A percentile compares a stretch with the other conserved stretches of the same genome.
These are phyloP conservation scores for Hemerocallis citrina DNA, from an alignment of 106 monocot genomes.

Conservation along the genomic window DNA sequence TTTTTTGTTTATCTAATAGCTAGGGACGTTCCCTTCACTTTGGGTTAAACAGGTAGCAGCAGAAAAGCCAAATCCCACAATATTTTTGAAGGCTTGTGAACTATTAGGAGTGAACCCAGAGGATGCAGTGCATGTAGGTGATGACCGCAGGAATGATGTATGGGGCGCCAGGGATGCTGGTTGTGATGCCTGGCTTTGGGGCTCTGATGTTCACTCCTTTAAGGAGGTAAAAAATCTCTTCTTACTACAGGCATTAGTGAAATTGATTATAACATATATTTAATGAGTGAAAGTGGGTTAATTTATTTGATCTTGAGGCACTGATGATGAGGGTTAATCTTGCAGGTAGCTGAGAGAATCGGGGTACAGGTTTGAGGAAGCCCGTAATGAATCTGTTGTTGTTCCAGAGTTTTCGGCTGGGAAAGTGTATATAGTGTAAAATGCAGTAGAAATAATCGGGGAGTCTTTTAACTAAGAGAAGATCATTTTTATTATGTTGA, in stretches of 20 bases:
- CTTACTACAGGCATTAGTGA: too few species aligned
- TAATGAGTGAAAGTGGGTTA: neutral
- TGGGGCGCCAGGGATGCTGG: conserved; percentile 99
- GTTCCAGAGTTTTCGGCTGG: too few species aligned
- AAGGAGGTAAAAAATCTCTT: conserved; percentile 92
- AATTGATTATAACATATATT: neutral
- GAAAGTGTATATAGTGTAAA: too few species aligned
- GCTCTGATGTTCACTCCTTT: conserved; percentile 86
- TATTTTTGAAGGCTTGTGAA: conserved; percentile 95
- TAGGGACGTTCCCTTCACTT: too few species aligned
- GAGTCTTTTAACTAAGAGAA: too few species aligned
- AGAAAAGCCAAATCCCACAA: conserved; percentile 96
- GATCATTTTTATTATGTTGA: too few species aligned
- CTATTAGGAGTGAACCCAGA: conserved; percentile 86
- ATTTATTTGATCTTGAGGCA: neutral
- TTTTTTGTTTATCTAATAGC: too few species aligned
- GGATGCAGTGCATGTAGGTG: conserved; percentile 92
- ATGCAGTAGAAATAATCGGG: too few species aligned
- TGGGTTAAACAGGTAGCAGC: conserved; percentile 80
- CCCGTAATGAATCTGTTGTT: too few species aligned
- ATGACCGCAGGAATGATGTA: conserved; percentile 91
- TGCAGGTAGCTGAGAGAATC: conserved; percentile 11
- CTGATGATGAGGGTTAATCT: neutral
- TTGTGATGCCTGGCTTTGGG: conserved; percentile 99
- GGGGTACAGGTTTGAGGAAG: conserved; percentile 1